Evolutionary conservation across 176 grass and related monocot species (phyloP).

Genomic region (Zoysia pacifica): DNA sequence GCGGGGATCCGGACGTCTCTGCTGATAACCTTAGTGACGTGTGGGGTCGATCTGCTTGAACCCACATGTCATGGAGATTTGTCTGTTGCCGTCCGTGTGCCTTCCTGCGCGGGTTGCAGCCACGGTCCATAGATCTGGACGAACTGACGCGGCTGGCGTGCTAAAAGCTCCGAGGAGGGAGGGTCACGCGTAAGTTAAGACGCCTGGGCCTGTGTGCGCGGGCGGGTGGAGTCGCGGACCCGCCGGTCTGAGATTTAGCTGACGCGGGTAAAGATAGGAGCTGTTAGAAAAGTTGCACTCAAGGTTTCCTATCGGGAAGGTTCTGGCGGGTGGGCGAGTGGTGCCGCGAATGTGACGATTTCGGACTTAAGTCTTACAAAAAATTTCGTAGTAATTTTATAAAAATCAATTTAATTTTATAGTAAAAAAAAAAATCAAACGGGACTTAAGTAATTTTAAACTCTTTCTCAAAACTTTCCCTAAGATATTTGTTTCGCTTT

Average conservation of each 20-base stretch:
- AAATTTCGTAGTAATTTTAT: no score
- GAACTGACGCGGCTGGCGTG: not conserved
- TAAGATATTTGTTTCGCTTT: no score
- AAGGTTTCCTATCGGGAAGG: conserved; percentile 33
- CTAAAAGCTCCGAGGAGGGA: not conserved
- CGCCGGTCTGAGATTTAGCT: not conserved
- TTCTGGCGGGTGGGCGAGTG: conserved; percentile 31
- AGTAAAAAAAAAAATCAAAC: no score
- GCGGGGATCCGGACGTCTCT: conserved; percentile 3
- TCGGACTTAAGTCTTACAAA: no score
- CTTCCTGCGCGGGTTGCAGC: not conserved
- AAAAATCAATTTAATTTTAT: no score
- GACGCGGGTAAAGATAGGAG: not conserved
- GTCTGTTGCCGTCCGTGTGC: not conserved
- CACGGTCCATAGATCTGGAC: conserved; percentile 39
- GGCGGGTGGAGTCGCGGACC: conserved; percentile 4
- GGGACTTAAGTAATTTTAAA: not conserved
- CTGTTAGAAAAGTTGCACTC: not conserved
- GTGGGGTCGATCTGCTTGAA: accelerated
- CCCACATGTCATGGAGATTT: not conserved
- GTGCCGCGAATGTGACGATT: conserved; percentile 45
- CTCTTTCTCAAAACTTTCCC: not conserved
- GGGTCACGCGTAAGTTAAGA: conserved; percentile 26
- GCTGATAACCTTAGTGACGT: not conserved
- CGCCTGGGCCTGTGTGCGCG: conserved; percentile 4